Conservation (phyloP, 1,284 basidiomycete species). For the Apiotrichum gamsii region DNA sequence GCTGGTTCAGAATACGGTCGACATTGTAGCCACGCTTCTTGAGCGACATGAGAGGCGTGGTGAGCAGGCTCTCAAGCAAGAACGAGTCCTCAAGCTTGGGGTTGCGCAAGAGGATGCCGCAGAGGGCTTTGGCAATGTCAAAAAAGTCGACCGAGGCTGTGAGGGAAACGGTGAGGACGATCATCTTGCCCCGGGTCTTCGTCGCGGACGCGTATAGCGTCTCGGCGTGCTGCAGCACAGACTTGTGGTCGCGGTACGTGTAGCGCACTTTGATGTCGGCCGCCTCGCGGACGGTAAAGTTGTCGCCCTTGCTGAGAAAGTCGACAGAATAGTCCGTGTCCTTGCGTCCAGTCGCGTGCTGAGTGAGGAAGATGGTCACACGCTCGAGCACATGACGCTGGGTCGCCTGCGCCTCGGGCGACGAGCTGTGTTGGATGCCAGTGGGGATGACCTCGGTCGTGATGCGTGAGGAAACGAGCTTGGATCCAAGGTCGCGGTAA, state of each 20-base stretch:
- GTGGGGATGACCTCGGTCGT: conserved; percentile 61
- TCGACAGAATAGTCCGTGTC: conserved; percentile 51
- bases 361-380: conserved; percentile 81
- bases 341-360: conserved; percentile 55
- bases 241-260: conserved; percentile 31
- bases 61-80: conserved; percentile 68
- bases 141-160: conserved; percentile 80
- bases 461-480: conserved; percentile 63
- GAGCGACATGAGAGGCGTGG: conserved; percentile 76
- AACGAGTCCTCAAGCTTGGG: conserved; percentile 75
- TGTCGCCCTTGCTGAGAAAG: conserved; percentile 64
- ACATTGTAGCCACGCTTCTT: conserved; percentile 64
- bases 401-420: conserved; percentile 27
- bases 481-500: conserved; percentile 54
- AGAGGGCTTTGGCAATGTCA: conserved; percentile 56
- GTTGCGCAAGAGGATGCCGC: conserved; percentile 65
- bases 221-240: conserved; percentile 41
- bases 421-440: conserved; percentile 16
- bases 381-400: conserved; percentile 68
- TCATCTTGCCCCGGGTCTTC: conserved; percentile 51
- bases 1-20: conserved; percentile 82
- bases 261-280: conserved; percentile 33
- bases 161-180: conserved; percentile 69
- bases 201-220: conserved; percentile 66
- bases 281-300: conserved; percentile 60